These are phyloP conservation scores for Earliella scabrosa DNA, from an alignment of 1,284 basidiomycete species.

Conservation along the genomic window DNA sequence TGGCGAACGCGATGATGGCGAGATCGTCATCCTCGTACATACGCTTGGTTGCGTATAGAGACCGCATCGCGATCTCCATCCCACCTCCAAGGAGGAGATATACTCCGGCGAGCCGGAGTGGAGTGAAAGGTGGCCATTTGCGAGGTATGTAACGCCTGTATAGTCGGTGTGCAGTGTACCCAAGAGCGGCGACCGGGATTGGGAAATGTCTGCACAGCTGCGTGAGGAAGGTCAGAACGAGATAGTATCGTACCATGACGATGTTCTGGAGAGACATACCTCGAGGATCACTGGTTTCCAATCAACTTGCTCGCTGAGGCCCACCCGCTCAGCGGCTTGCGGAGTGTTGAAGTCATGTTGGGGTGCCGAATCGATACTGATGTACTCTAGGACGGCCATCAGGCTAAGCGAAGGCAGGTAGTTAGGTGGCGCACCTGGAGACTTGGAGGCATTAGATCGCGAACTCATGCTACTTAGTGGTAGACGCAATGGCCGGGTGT, in stretches of 20 bases:
- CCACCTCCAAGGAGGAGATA: neutral
- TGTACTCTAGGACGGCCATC: no score
- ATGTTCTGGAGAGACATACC: neutral
- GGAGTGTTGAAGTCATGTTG: no score
- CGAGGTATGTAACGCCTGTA: slow-evolving; percentile 5
- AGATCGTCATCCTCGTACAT: neutral
- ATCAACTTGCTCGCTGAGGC: no score
- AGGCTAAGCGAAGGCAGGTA: no score
- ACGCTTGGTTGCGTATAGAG: neutral
- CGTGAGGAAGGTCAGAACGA: neutral
- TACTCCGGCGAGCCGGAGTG: neutral
- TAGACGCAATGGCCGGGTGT: no score
- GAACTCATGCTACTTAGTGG: no score
- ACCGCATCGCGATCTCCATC: neutral
- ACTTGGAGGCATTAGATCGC: no score
- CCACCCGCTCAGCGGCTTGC: no score
- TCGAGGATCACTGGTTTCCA: no score
- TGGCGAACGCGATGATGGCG: neutral
- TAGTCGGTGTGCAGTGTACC: neutral
- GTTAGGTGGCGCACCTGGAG: no score
- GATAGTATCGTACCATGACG: neutral
- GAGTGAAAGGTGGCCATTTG: neutral
- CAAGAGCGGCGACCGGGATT: neutral
- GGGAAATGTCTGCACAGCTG: neutral
- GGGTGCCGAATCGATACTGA: no score